phyloP scores from a whole-genome alignment of 306 rosid species.

The Vachellia collinsii region DNA sequence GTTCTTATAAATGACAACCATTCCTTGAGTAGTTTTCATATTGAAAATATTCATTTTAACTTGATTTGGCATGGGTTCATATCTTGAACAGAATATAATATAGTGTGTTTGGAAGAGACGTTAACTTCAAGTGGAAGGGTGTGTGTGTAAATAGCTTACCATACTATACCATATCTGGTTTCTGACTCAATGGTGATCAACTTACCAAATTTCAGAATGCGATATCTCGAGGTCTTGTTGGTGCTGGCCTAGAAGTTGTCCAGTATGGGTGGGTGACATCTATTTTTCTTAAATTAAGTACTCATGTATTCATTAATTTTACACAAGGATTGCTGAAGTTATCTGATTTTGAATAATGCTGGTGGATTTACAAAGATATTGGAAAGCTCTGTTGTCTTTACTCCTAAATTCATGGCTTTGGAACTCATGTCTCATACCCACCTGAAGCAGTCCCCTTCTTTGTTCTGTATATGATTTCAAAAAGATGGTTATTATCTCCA shows the following conservation, averaged over 20 bases:
- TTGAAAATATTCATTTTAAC: conserved; percentile 9
- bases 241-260: conserved; percentile 83
- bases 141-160: conserved; percentile 21
- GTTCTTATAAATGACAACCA: conserved; percentile 5
- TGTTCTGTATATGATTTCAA: not conserved
- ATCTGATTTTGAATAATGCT: not conserved
- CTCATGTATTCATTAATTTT: conserved; percentile 15
- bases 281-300: conserved; percentile 10
- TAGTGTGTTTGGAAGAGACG: conserved; percentile 25
- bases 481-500: not conserved
- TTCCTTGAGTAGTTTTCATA: conserved; percentile 25
- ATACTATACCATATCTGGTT: conserved; percentile 23
- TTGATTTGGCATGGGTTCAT: conserved; percentile 24
- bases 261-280: conserved; percentile 80
- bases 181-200: conserved; percentile 41
- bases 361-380: not conserved
- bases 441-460: not conserved
- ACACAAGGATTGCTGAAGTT: conserved; percentile 9
- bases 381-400: not conserved
- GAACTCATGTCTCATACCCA: not conserved
- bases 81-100: conserved; percentile 24
- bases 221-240: conserved; percentile 74
- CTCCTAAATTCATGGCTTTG: not conserved
- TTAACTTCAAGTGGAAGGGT: conserved; percentile 21
- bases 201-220: conserved; percentile 69